These are phyloP conservation scores for Paramecium sonneborni DNA, from an alignment of 73 alveolate species.

Conservation along the genomic window DNA sequence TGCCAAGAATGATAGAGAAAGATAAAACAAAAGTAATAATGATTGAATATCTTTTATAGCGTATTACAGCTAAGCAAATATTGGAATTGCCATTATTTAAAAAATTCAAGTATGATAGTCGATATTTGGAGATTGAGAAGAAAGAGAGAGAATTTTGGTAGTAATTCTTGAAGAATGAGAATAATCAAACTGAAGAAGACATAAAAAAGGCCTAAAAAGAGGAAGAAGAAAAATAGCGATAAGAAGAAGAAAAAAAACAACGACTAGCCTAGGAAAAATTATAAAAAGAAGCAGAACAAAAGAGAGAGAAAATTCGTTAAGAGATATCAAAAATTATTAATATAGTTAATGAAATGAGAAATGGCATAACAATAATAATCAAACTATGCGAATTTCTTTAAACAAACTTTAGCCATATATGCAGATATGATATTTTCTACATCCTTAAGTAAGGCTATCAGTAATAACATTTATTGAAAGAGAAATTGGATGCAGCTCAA, in stretches of 20 bases:
- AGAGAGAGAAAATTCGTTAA: not conserved
- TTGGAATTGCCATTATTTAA: slow-evolving; percentile 44
- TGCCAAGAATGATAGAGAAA: slow-evolving; percentile 55
- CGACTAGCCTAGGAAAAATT: not conserved
- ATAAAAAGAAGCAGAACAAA: not conserved
- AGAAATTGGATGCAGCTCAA: not conserved
- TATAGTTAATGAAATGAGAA: slow-evolving; percentile 35
- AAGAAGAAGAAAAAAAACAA: not conserved
- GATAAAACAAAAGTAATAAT: slow-evolving; percentile 14
- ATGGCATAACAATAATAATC: slow-evolving; percentile 30
- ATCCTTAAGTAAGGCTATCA: not conserved
- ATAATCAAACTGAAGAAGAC: not conserved
- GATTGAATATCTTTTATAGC: not conserved
- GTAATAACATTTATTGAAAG: not conserved
- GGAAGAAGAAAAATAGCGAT: not conserved
- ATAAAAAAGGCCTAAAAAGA: not conserved
- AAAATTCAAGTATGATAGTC: not conserved
- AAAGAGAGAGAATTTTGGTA: slow-evolving; percentile 13
- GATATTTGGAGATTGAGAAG: not conserved
- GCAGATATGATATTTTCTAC: slow-evolving; percentile 53
- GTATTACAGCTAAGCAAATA: slow-evolving; percentile 57
- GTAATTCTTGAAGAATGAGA: not conserved
- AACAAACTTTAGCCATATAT: not conserved
- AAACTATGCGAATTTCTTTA: slow-evolving; percentile 29
- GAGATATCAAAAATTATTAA: not conserved